Evolutionary conservation across 441 rosid genomes (phyloP).

Genomic region (Adansonia gregorii): DNA sequence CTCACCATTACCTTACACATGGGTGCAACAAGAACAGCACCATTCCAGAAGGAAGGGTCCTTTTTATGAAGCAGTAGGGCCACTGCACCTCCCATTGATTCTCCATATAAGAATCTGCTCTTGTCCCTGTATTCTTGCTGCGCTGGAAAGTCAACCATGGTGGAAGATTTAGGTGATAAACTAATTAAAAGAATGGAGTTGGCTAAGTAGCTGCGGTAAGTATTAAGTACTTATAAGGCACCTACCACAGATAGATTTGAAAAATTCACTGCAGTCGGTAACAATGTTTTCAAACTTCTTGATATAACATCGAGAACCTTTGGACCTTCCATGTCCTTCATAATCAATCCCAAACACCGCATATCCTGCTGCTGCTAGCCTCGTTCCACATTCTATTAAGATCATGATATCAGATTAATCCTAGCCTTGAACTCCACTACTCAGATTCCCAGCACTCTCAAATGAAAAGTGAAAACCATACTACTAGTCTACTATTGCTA

Average conservation of each 20-base stretch:
- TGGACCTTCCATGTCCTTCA: slow-evolving; percentile 93
- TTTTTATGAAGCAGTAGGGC: slow-evolving; percentile 79
- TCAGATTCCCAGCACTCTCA: not conserved
- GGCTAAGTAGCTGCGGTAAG: not conserved
- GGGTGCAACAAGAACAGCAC: slow-evolving; percentile 92
- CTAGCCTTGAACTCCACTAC: not conserved
- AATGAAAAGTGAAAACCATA: not conserved
- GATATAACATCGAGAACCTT: slow-evolving; percentile 91
- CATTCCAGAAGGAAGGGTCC: slow-evolving; percentile 80
- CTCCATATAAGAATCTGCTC: slow-evolving; percentile 86
- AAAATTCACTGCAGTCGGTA: slow-evolving; percentile 75
- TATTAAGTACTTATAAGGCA: not conserved
- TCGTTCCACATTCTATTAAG: slow-evolving; percentile 70
- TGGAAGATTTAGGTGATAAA: not conserved
- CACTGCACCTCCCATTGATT: slow-evolving; percentile 99
- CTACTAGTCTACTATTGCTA: not conserved
- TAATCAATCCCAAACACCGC: slow-evolving; percentile 93
- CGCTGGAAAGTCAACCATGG: slow-evolving; percentile 39
- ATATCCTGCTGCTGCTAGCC: slow-evolving; percentile 70
- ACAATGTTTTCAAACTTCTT: slow-evolving; percentile 75
- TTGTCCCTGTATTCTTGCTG: slow-evolving; percentile 62
- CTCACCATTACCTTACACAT: slow-evolving; percentile 87
- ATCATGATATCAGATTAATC: slow-evolving; percentile 23
- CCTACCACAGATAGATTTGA: slow-evolving; percentile 79
- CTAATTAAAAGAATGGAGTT: not conserved